Evolutionary conservation across 2,329 filamentous ascomycete genomes (phyloP).

Genomic region (Neofusicoccum laricinum): DNA sequence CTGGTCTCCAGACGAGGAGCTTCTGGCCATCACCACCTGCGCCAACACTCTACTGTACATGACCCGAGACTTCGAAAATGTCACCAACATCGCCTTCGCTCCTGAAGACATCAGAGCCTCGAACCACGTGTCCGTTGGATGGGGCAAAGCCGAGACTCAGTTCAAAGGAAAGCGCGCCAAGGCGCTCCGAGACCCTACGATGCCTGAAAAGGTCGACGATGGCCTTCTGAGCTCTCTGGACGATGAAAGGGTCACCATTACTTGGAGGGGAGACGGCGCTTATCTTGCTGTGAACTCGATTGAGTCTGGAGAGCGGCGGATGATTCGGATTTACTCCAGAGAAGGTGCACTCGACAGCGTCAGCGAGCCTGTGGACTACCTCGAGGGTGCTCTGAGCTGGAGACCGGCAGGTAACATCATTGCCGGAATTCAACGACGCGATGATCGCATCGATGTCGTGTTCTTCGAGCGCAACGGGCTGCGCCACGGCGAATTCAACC

Average conservation of each 20-base stretch:
- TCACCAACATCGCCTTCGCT: constrained; percentile 70
- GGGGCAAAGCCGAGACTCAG: constrained; percentile 97
- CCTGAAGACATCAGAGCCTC: constrained; percentile 79
- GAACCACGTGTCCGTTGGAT: constrained; percentile 92
- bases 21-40: constrained; percentile 78
- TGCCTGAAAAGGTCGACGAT: constrained; percentile 87
- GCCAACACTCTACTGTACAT: constrained; percentile 82
- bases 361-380: constrained; percentile 87
- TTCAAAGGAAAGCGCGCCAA: constrained; percentile 89
- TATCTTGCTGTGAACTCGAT: constrained; percentile 83
- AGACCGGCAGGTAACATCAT: constrained; percentile 86
- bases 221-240: constrained; percentile 74
- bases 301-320: constrained; percentile 66
- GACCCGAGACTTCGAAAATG: constrained; percentile 84
- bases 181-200: constrained; percentile 86
- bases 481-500: constrained; percentile 88
- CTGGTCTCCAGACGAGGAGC: constrained; percentile 95
- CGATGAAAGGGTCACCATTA: constrained; percentile 68
- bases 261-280: constrained; percentile 91
- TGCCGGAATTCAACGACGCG: constrained; percentile 74
- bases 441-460: constrained; percentile 71
- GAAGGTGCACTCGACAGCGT: constrained; percentile 90
- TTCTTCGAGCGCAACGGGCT: constrained; percentile 98
- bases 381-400: constrained; percentile 90
- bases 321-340: constrained; percentile 85